phyloP scores from a whole-genome alignment of 148 eudicot genomes.

The Tetragonia tetragonoides region DNA sequence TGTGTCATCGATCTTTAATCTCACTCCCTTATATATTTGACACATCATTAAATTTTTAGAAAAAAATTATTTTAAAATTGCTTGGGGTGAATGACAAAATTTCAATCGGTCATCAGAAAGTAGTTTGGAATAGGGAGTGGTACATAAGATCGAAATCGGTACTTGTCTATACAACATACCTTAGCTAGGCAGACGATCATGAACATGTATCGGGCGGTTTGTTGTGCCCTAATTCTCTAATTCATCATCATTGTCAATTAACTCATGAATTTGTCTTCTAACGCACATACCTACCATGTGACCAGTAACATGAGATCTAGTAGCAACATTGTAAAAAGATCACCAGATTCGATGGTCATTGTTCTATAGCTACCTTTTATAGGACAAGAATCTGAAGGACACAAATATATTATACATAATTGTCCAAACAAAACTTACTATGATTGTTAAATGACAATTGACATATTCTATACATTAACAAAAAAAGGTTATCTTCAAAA shows the following conservation, averaged over 20 bases:
- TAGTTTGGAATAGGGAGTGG: no score
- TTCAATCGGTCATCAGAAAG: no score
- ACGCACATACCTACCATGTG: slow-evolving; percentile 13
- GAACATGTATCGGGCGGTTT: background rate
- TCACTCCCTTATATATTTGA: no score
- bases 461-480: background rate
- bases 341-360: background rate
- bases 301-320: background rate
- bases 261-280: slow-evolving; percentile 5
- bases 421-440: background rate
- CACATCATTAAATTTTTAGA: no score
- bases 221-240: background rate
- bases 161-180: no score
- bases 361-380: background rate
- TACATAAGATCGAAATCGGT: no score
- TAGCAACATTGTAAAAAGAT: background rate
- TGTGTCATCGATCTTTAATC: no score
- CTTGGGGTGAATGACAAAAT: no score
- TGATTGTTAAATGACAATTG: background rate
- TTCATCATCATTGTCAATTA: background rate
- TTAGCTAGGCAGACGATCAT: background rate
- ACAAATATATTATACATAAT: background rate
- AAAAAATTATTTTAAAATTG: no score
- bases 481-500: background rate
- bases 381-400: background rate